Base-by-base conservation (phyloP, 495 filamentous ascomycete genomes). In the Aspergillus steynii region DNA sequence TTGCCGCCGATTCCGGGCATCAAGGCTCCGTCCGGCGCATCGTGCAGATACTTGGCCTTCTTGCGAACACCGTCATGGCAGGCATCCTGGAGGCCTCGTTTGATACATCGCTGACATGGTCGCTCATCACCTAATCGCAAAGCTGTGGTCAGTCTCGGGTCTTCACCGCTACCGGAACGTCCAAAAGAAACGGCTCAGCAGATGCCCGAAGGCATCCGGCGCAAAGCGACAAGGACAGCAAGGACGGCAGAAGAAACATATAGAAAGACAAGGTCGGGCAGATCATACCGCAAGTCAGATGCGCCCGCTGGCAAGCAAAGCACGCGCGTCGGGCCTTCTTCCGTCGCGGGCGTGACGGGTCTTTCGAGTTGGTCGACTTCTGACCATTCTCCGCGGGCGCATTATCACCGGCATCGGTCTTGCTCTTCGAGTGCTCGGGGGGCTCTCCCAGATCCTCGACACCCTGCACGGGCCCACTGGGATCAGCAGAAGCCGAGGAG, bases 11-110 rank as follows among this genome's bases (percentile, higher is more conserved):
- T 76, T 27, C 82, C 83, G 59, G 86, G 84, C 77, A 87, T 83
- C 66, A 90, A 74, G 57, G 84, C 85, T 61, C 95, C 92, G 58
- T 90, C 85, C 45, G 93, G 92, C 29, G 94, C 92, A 79, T 97
- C 95, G 75, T 97, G 93, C 52, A 99, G 88, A 78, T 99, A 99
- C 73, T 99, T 99, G 63, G 95, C 95, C 81, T 98, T 99, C 76
- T 99, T 98, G 61, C 95, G 89, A 46, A 97, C 92, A 48, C 95
- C 95, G 69, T 99, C 95, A 70, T 96, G 91, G 71, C 95, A 99
- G 46, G 83, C 84, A 71, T 96, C 91, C 62, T 91, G 90, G 50
- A 97, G 83, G 25, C 91, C 90, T 51, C 94, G 89, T 73, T 97
- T 97, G 62, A 97, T 91, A 75, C 95, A 99, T 69, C 95, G 84